phyloP scores from a whole-genome alignment of 768 basidiomycete genomes.

The Trametes cinnabarina region DNA sequence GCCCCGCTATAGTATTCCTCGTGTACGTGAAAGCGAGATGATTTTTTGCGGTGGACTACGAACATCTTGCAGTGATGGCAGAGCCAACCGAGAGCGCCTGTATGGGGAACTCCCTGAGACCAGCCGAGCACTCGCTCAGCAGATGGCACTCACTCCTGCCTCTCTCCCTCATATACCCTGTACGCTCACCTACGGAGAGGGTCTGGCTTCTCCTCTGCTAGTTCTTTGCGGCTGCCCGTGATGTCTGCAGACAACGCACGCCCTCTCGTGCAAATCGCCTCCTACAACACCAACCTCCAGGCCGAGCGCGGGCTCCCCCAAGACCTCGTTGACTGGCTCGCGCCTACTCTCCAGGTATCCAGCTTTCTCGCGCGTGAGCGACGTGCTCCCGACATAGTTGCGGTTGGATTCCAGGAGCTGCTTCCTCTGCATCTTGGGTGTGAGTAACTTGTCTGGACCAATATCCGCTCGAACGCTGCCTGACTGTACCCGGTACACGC shows the following conservation, averaged over 20 bases:
- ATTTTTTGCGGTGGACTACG: too few relatives aligned
- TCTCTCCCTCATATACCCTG: too few relatives aligned
- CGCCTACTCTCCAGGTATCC: slow-evolving; percentile 77
- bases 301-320: slow-evolving; percentile 70
- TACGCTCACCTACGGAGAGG: too few relatives aligned
- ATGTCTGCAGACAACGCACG: slow-evolving; percentile 21
- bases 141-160: too few relatives aligned
- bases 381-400: slow-evolving; percentile 83
- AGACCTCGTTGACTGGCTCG: slow-evolving; percentile 90
- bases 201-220: neutral
- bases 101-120: too few relatives aligned
- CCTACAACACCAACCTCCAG: slow-evolving; percentile 92
- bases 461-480: neutral
- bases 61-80: too few relatives aligned
- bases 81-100: too few relatives aligned
- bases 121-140: too few relatives aligned
- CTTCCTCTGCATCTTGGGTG: slow-evolving; percentile 85
- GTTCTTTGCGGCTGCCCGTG: too few relatives aligned
- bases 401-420: slow-evolving; percentile 92
- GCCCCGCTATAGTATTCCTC: too few relatives aligned
- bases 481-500: neutral
- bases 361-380: slow-evolving; percentile 60
- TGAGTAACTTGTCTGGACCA: slow-evolving; percentile 39
- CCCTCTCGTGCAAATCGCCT: slow-evolving; percentile 74
- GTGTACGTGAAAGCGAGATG: too few relatives aligned